Evolutionary conservation across 2,329 filamentous ascomycete species (phyloP).

Genomic region (Cercospora sojina): DNA sequence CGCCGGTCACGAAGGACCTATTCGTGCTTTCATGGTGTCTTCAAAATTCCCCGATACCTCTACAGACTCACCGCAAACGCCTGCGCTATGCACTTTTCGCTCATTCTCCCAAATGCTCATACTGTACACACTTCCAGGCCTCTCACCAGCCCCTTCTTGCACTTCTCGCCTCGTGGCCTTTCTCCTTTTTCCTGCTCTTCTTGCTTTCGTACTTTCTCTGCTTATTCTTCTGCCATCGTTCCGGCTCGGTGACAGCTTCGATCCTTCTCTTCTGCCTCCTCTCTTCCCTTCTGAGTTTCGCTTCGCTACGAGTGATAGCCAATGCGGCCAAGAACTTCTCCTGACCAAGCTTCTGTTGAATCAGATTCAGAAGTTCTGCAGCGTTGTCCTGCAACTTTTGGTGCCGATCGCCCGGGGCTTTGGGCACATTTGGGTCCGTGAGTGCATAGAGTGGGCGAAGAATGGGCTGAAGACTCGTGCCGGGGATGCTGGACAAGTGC

Average conservation of each 20-base stretch:
- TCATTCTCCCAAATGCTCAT: not conserved
- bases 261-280: constrained; percentile 83
- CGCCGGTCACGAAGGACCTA: not conserved
- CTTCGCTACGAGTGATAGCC: constrained; percentile 67
- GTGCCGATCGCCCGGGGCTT: constrained; percentile 55
- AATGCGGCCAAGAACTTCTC: constrained; percentile 74
- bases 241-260: constrained; percentile 79
- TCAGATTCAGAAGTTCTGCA: constrained; percentile 72
- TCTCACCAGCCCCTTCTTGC: constrained; percentile 66
- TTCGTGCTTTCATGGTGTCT: not conserved
- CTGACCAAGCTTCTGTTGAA: constrained; percentile 83
- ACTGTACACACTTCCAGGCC: not conserved
- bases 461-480: constrained; percentile 63
- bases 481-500: constrained; percentile 61
- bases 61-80: constrained; percentile 8
- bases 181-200: constrained; percentile 78
- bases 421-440: constrained; percentile 71
- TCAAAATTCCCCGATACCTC: not conserved
- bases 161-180: constrained; percentile 68
- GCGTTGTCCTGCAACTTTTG: constrained; percentile 70
- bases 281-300: constrained; percentile 70
- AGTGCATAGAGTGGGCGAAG: constrained; percentile 75
- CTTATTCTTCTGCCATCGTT: constrained; percentile 75
- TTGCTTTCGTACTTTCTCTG: constrained; percentile 80
- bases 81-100: constrained; percentile 16